phyloP scores from a whole-genome alignment of 2,329 filamentous ascomycete genomes.

The Trichoderma sp. region DNA sequence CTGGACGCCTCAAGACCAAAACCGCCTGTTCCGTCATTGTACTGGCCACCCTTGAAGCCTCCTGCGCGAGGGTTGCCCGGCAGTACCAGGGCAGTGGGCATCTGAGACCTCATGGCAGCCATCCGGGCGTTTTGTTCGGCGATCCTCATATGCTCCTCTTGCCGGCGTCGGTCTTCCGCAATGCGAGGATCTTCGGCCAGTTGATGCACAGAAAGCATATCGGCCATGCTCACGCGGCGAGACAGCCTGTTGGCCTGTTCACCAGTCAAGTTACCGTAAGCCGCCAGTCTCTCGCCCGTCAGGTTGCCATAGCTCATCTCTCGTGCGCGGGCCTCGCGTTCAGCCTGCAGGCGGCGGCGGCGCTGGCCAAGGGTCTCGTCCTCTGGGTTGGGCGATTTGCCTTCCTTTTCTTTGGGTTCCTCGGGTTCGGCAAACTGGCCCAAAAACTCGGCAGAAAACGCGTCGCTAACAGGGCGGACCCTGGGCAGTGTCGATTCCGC shows the following conservation, averaged over 20 bases:
- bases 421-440: conserved; percentile 62
- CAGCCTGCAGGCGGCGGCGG: conserved; percentile 71
- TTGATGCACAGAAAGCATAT: conserved; percentile 56
- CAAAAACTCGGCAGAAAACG: conserved; percentile 72
- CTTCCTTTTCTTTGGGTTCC: conserved; percentile 46
- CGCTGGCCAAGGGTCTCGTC: conserved; percentile 82
- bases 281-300: conserved; percentile 56
- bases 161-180: conserved; percentile 47
- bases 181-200: conserved; percentile 44
- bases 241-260: conserved; percentile 32
- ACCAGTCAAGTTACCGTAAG: conserved; percentile 39
- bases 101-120: conserved; percentile 53
- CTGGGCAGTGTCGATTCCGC: conserved; percentile 55
- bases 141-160: conserved; percentile 48
- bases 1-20: conserved; percentile 33
- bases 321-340: conserved; percentile 64
- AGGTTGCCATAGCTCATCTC: conserved; percentile 51
- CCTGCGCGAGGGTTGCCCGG: conserved; percentile 44
- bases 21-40: conserved; percentile 58
- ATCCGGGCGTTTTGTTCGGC: conserved; percentile 53
- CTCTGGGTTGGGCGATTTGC: conserved; percentile 49
- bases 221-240: conserved; percentile 59
- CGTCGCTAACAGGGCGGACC: conserved; percentile 63
- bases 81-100: conserved; percentile 49
- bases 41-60: conserved; percentile 57